These are phyloP conservation scores for Hymenoscyphus albidus DNA, from an alignment of 2,329 filamentous ascomycete species.

Conservation along the genomic window DNA sequence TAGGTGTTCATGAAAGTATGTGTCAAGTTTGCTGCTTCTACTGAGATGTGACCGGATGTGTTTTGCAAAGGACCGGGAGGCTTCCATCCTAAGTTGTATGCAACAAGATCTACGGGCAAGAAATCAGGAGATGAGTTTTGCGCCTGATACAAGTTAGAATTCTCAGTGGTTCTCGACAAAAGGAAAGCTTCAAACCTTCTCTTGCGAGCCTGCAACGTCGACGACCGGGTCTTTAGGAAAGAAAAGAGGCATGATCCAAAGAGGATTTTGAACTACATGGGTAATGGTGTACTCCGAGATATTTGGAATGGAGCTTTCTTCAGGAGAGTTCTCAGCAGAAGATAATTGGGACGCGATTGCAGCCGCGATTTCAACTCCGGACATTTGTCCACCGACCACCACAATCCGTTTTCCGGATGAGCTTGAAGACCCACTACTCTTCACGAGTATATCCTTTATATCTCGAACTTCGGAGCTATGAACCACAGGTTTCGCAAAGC, in stretches of 20 bases:
- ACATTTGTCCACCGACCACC: conserved; percentile 78
- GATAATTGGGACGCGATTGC: conserved; percentile 70
- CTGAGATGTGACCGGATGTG: conserved; percentile 59
- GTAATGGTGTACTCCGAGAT: conserved; percentile 56
- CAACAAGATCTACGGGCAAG: conserved; percentile 66
- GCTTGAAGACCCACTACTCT: conserved; percentile 28
- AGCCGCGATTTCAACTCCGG: conserved; percentile 72
- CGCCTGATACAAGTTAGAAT: conserved; percentile 35
- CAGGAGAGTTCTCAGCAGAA: conserved; percentile 53
- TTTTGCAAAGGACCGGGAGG: conserved; percentile 56
- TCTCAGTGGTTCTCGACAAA: background rate
- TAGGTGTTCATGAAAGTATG: conserved; percentile 49
- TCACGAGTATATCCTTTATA: conserved; percentile 46
- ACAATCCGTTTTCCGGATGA: conserved; percentile 56
- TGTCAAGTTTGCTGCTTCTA: conserved; percentile 50
- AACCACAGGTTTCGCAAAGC: conserved; percentile 45
- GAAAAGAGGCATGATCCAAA: conserved; percentile 66
- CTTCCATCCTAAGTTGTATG: conserved; percentile 66
- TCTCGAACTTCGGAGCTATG: conserved; percentile 67
- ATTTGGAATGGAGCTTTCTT: conserved; percentile 38
- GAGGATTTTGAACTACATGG: conserved; percentile 65
- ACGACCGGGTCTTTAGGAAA: conserved; percentile 29
- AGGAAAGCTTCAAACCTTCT: conserved; percentile 15
- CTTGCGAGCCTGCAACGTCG: conserved; percentile 24
- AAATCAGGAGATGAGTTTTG: conserved; percentile 54